Evolutionary conservation across 805 yeast genomes (phyloP), one percentile per base, ranked within the genome.

Genomic region (Gaillardinia entomophila): DNA sequence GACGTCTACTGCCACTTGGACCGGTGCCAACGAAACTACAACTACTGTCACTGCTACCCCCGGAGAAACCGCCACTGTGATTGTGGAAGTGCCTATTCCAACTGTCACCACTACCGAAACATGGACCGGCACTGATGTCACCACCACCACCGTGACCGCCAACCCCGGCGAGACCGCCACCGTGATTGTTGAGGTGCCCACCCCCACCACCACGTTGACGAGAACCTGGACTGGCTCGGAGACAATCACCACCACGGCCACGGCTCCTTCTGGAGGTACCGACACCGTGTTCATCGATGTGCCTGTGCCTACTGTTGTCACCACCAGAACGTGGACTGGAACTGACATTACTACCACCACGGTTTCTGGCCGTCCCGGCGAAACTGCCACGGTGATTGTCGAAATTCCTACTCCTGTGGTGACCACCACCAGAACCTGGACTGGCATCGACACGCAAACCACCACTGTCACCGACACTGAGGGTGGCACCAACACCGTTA

Each of bases 221-320:
- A 16, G 36, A 1, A 34, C 40, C 13, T 36, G 45, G 47, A 34
- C 43, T n/a, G 39, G 43, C 12, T 15, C 24, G 12, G 26, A 12
- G 3, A 32, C 42, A n/a, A 10, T 26, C 3, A 30, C 39, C 7
- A 28, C 35, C 8, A 35, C 32, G 2, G 12, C 28, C n/a, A 17
- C 25, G 2, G 37, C 31, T 4, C 16, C 14, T 6, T 13, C 25
- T 4, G 40, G 41, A 16, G 35, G 17, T 0, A 34, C 35, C 7
- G 38, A 22, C 11, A 33, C 42, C 11, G 37, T 36, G n/a, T 25
- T 41, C 8, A 30, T 45, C 6, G 43, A 43, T 2, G 43, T 43
- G 5, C 38, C 45, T 2, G 24, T 31, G 4, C 41, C 42, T 4
- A 33, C 37, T 5, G 8, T 15, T 8, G 28, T 35, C 11, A 20